Evolutionary conservation across 2,329 filamentous ascomycete species (phyloP).

Genomic region (Fusarium austroafricanum): DNA sequence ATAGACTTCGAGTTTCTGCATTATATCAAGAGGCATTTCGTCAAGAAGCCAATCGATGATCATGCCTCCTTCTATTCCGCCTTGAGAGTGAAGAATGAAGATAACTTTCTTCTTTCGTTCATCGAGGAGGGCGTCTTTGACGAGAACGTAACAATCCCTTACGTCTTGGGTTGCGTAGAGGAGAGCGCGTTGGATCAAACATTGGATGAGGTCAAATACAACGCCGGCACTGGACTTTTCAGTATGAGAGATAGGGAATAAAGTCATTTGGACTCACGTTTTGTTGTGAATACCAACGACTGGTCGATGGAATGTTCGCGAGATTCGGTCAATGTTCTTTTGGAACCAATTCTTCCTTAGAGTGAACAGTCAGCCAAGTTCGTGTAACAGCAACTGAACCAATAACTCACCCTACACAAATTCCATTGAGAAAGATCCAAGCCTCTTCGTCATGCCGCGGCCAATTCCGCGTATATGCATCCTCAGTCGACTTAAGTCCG

Average conservation of each 20-base stretch:
- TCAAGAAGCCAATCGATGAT: slow-evolving; percentile 36
- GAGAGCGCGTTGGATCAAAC: slow-evolving; percentile 25
- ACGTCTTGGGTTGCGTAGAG: slow-evolving; percentile 33
- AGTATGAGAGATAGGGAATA: accelerated
- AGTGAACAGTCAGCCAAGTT: background rate
- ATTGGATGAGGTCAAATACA: slow-evolving; percentile 30
- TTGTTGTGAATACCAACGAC: slow-evolving; percentile 27
- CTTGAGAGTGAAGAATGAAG: slow-evolving; percentile 27
- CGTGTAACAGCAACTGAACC: accelerated
- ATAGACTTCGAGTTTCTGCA: slow-evolving; percentile 33
- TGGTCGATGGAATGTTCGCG: slow-evolving; percentile 26
- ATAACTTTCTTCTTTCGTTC: slow-evolving; percentile 21
- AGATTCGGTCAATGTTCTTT: slow-evolving; percentile 30
- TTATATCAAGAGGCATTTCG: slow-evolving; percentile 17
- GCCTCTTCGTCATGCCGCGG: slow-evolving; percentile 20
- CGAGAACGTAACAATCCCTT: slow-evolving; percentile 25
- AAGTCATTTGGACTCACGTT: slow-evolving; percentile 6
- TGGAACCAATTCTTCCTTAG: slow-evolving; percentile 29
- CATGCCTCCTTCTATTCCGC: slow-evolving; percentile 31
- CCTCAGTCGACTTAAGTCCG: slow-evolving; percentile 20
- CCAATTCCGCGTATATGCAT: slow-evolving; percentile 14
- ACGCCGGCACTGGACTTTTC: slow-evolving; percentile 9
- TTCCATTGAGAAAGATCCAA: slow-evolving; percentile 37
- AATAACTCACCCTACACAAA: slow-evolving; percentile 21
- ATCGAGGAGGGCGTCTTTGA: slow-evolving; percentile 25